Base-by-base conservation (phyloP, 176 grass and related monocot species). In the Raddia guianensis region DNA sequence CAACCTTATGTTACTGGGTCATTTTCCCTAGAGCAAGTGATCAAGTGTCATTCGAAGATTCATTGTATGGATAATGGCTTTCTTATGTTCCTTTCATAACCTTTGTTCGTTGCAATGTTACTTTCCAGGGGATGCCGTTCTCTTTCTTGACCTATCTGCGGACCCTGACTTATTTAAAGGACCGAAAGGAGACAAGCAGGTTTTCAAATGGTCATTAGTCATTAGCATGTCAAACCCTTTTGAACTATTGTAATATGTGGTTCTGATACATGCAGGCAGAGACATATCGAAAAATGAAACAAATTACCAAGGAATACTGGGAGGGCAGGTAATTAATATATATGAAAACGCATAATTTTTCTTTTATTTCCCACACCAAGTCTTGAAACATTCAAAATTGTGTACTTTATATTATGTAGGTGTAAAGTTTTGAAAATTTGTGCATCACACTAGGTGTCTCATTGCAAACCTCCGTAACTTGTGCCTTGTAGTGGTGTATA, bases 251-350 rank as follows among this genome's bases (percentile, higher is more conserved):
- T 79, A 76, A 82, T 71, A 35, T 73, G 77, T 83, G 47, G 8
- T 75, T 79, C 40, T 77, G 12, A 44, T 82, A 13, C 63, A 77
- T 72, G 55, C 81, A 98, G 95, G 88, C 84, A 70, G 95, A 94
- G 66, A 93, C 95, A 14, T 98, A 98, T 54, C 83, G 92, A 12
- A 91, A 83, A 89, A 98, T 98, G 95, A 98, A 85, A 91, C 45
- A 95, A 44, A 85, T 98, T 49, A 95, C 95, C 20, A 57, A 94
- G 16, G 86, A 94, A 49, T 91, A 45, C 37, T 98, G 92, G 95
- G 90, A 88, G 59, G 86, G 74, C 86, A 92, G 92, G 95, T 98
- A 91, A 79, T 70, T 68, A 42, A 51, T 51, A 75, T 53, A 3
- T 53, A 5, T 81, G n/a, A 47, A 3, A 37, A 7, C 37, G 58